A percentile compares a stretch with the other conserved stretches of the same genome.
Evolutionary conservation across 495 filamentous ascomycete genomes (phyloP).

Genomic region (Podospora comata): DNA sequence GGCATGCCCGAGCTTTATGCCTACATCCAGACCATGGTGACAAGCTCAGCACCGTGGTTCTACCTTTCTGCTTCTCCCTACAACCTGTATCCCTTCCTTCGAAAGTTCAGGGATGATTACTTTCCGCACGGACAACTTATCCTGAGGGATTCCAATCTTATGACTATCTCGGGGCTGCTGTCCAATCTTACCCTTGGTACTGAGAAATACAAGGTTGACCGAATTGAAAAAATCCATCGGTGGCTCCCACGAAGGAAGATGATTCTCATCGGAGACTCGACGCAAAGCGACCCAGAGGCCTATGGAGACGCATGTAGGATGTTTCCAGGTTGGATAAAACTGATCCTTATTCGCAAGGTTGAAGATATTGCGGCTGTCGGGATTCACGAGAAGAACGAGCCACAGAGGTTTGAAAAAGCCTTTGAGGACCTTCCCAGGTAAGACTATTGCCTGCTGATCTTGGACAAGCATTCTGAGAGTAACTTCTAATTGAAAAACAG

Average conservation of each 20-base stretch:
- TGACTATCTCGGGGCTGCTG: constrained; percentile 77
- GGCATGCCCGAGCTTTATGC: constrained; percentile 85
- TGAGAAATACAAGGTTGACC: constrained; percentile 79
- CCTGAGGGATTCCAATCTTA: constrained; percentile 82
- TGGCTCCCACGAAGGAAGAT: constrained; percentile 78
- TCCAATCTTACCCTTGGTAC: constrained; percentile 76
- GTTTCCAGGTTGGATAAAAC: constrained; percentile 69
- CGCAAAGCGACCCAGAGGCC: constrained; percentile 86
- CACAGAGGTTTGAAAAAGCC: constrained; percentile 73
- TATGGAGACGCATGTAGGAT: constrained; percentile 57
- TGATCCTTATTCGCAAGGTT: constrained; percentile 82
- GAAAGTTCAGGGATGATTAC: constrained; percentile 61
- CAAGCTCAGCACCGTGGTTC: constrained; percentile 70
- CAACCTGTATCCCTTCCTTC: constrained; percentile 90
- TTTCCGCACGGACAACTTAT: constrained; percentile 78
- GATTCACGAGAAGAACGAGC: constrained; percentile 65
- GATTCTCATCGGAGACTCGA: constrained; percentile 84
- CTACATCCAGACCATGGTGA: constrained; percentile 52
- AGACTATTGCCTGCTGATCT: not conserved
- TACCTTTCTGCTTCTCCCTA: constrained; percentile 95
- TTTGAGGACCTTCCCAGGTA: constrained; percentile 66
- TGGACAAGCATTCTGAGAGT: not conserved
- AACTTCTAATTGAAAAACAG: constrained; percentile 22
- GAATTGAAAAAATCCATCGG: constrained; percentile 68
- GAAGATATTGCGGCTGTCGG: constrained; percentile 69